A percentile compares a stretch with the other conserved stretches of the same genome.
These are phyloP conservation scores for Lachnellula hyalina DNA, from an alignment of 2,329 filamentous ascomycete species.

Conservation along the genomic window DNA sequence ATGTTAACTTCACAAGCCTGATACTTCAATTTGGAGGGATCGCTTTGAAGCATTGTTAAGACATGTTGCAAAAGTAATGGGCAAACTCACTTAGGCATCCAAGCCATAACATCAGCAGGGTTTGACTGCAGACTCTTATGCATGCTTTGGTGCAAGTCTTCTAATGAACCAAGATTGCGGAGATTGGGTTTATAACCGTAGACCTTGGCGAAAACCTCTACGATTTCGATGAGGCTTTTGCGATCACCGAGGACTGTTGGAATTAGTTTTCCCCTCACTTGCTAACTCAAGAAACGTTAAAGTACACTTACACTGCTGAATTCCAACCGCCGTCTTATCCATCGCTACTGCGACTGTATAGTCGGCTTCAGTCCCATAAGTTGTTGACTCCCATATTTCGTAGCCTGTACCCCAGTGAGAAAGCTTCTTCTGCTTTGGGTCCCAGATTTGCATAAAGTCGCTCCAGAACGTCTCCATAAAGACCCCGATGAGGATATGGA, in stretches of 20 bases:
- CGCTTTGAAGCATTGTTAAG: background rate
- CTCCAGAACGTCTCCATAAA: slow-evolving; percentile 31
- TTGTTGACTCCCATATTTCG: slow-evolving; percentile 35
- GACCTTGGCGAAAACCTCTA: background rate
- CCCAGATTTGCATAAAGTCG: slow-evolving; percentile 14
- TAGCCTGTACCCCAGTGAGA: slow-evolving; percentile 35
- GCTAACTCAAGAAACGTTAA: background rate
- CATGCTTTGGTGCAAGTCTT: background rate
- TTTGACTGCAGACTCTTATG: background rate
- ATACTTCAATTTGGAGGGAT: background rate
- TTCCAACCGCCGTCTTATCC: slow-evolving; percentile 13
- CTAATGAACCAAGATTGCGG: background rate
- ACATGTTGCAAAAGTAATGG: background rate
- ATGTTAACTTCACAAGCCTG: background rate
- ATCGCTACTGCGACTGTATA: slow-evolving; percentile 32
- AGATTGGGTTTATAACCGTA: background rate
- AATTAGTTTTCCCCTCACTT: background rate
- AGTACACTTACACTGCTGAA: background rate
- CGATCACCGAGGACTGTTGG: slow-evolving; percentile 1
- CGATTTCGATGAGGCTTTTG: background rate
- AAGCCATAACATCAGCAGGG: background rate
- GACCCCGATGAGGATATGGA: slow-evolving; percentile 37
- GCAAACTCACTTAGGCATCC: slow-evolving; percentile 1
- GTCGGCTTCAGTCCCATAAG: slow-evolving; percentile 34
- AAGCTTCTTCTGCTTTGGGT: slow-evolving; percentile 25